Base-by-base conservation (phyloP, 1,284 basidiomycete species). In the Pseudozyma pruni region DNA sequence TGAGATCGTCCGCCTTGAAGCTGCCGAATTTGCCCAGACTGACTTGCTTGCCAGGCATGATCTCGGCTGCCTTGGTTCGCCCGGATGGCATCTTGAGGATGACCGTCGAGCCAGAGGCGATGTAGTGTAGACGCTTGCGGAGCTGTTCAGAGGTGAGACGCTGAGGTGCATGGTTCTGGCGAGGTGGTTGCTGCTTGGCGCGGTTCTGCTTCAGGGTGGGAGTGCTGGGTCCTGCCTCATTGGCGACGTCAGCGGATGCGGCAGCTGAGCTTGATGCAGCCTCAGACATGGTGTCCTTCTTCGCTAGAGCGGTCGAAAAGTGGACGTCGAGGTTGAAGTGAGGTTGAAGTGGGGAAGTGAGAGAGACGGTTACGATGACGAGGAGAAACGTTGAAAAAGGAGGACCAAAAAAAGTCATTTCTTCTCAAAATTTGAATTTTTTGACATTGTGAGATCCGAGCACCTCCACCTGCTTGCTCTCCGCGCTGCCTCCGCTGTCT, bases 21-120 rank as follows among this genome's bases (percentile, higher is more conserved):
- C 59, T 60, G 17, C 81, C 81, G 44, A 83, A 81, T 50, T 83
- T 83, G 43, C 81, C 81, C 33, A 83, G 67, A 25, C 67, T 74
- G 17, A 82, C 72, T 23, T 68, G 66, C 34, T 73, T 76, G 31
- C 73, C 75, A 2, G 67, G 72, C 17, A 68, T 42, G 34, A 79
- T 66, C 41, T 64, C 64, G 17, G 78, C 72, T 16, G 76, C 58
- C 50, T 81, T 81, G 19, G 73, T 69, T 16, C 76, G 70, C 4
- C 72, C 78, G 0, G 73, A 79, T 0, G 79, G 78, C 35, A 81
- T 54, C 32, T 74, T 73, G 27, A 81, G 62, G 14, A 80, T 57
- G 32, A 74, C 60, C 9, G 72, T 69, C 19, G 67, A 46, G 11
- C 57, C 55, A 2, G 71, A 60, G 0, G 61, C 49, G 17, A 80